Conservation (phyloP, 441 rosid genomes). For the Croton setiger region DNA sequence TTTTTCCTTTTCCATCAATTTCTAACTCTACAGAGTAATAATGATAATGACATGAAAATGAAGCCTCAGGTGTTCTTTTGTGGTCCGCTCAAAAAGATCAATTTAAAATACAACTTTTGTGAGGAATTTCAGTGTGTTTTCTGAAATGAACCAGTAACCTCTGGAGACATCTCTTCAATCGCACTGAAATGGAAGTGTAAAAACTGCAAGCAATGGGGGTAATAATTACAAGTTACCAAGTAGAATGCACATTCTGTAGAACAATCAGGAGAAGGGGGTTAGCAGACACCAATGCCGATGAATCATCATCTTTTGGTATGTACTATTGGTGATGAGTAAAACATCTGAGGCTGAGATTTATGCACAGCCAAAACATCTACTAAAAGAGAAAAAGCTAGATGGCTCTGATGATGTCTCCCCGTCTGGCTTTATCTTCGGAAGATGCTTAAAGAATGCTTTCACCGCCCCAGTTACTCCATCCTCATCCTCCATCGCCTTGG, state of each 20-base stretch:
- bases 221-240: slow-evolving; percentile 21
- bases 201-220: slow-evolving; percentile 12
- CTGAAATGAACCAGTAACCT: neutral
- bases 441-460: slow-evolving; percentile 87
- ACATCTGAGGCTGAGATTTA: slow-evolving; percentile 25
- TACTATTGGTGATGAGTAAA: neutral
- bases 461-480: slow-evolving; percentile 97
- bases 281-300: slow-evolving; percentile 9
- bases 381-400: slow-evolving; percentile 46
- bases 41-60: too few species aligned
- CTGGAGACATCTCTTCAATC: neutral
- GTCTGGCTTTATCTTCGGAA: slow-evolving; percentile 40
- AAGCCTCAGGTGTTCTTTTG: too few species aligned
- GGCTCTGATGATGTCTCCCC: slow-evolving; percentile 32
- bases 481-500: slow-evolving; percentile 89
- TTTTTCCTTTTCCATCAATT: too few species aligned
- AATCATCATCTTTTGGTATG: slow-evolving; percentile 4
- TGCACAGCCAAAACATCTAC: slow-evolving; percentile 81
- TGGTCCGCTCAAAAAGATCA: too few species aligned
- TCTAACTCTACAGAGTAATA: too few species aligned
- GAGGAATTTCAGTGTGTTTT: neutral
- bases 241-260: neutral
- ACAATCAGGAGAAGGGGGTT: neutral
- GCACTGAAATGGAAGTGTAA: slow-evolving; percentile 6
- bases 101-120: too few species aligned